Base-by-base conservation (phyloP, 768 basidiomycete genomes). In the Leucosporidium yakuticum region DNA sequence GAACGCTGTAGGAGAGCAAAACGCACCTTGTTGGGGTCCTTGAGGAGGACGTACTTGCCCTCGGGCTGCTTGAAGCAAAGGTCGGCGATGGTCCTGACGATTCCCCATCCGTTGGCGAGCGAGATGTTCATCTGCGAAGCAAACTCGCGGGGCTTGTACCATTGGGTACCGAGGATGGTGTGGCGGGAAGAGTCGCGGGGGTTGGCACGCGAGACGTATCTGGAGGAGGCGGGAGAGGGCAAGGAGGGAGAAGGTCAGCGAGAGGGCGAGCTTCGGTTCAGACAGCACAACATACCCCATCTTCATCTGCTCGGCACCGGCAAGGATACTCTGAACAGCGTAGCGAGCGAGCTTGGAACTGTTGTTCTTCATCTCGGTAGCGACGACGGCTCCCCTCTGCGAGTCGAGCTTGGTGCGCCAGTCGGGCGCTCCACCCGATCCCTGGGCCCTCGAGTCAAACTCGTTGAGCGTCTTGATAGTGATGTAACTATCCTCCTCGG, bases 361-460 rank as follows among this genome's bases (percentile, higher is more conserved):
- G 81, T 99, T 99, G 80, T 99, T 99, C 83, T 98, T 99, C 96
- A 98, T 98, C 83, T 99, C 96, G 31, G 91, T 94, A 47, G 96
- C 92, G 68, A 98, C 93, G 53, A 99, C 95, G 3, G 96, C 96
- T 70, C 96, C 96, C 55, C 93, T 86, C 79, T 97, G 93, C 7
- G 89, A 87, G 80, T 99, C 96, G 53, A 99, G 81, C 80, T 95
- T 95, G n/a, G 89, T 85, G 44, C 94, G 86, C 96, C 96, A 99
- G 79, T 99, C 96, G n/a, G 93, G 90, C 23, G 95, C 93, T 59
- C 93, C 92, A 32, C 93, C 95, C 1, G 90, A 87, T 29, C 95
- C 94, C 71, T 86, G 85, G 3, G 92, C 84, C 61, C 91, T 85
- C 29, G 92, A 84, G 79, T 98, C 95, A 79, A 96, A 98, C 79